These are phyloP conservation scores for Phialophora expanda DNA, from an alignment of 2,329 filamentous ascomycete species.

Conservation along the genomic window DNA sequence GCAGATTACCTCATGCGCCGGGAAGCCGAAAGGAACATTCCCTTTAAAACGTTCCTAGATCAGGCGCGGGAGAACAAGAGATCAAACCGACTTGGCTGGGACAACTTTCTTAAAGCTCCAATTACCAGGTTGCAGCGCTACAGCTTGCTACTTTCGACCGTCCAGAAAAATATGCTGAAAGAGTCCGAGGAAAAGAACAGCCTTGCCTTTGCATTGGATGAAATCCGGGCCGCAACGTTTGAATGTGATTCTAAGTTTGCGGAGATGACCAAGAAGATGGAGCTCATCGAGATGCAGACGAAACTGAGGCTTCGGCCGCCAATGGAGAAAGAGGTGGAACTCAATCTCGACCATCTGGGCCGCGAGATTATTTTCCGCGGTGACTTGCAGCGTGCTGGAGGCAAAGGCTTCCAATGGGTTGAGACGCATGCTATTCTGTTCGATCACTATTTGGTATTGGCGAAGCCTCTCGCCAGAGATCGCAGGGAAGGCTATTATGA, in stretches of 20 bases:
- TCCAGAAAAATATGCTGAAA: slow-evolving; percentile 79
- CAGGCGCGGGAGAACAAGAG: slow-evolving; percentile 76
- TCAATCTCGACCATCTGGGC: slow-evolving; percentile 93
- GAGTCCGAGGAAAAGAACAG: slow-evolving; percentile 92
- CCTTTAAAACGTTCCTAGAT: slow-evolving; percentile 86
- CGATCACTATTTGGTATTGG: slow-evolving; percentile 93
- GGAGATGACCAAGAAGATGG: slow-evolving; percentile 88
- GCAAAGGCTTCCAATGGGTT: slow-evolving; percentile 87
- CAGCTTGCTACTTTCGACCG: slow-evolving; percentile 78
- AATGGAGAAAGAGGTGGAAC: slow-evolving; percentile 78
- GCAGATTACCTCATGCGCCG: slow-evolving; percentile 82
- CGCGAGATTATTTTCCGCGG: slow-evolving; percentile 87
- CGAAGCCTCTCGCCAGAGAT: slow-evolving; percentile 69
- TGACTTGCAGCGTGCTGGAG: slow-evolving; percentile 85
- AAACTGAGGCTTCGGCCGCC: slow-evolving; percentile 85
- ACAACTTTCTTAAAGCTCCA: slow-evolving; percentile 89
- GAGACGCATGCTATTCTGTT: slow-evolving; percentile 94
- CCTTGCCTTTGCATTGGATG: slow-evolving; percentile 80
- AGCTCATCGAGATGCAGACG: slow-evolving; percentile 79
- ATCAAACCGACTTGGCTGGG: slow-evolving; percentile 86
- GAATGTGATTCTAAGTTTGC: slow-evolving; percentile 93
- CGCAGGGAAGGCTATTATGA: slow-evolving; percentile 84
- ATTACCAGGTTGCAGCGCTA: slow-evolving; percentile 93
- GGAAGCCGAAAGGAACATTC: slow-evolving; percentile 80
- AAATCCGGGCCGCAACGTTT: slow-evolving; percentile 85